Percentiles rank a stretch among this genome's conserved stretches.
Conservation (phyloP, 176 grass and related monocot species). For the Lolium perenne region DNA sequence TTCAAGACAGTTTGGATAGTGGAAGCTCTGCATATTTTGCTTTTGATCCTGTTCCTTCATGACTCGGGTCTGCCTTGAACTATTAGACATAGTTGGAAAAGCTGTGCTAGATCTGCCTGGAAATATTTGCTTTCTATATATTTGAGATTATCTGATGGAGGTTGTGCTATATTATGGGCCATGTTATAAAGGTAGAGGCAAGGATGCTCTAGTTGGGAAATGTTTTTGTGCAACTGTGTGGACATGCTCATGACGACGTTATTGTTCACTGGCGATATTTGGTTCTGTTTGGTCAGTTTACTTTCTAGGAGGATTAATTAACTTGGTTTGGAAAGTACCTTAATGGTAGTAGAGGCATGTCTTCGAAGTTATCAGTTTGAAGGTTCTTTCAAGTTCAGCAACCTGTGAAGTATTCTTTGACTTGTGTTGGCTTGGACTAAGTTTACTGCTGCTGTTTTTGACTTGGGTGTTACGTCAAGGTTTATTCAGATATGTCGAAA, state of each 20-base stretch:
- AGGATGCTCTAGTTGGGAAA: neutral
- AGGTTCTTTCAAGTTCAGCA: neutral
- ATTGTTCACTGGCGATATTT: neutral
- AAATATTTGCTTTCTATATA: slow-evolving; percentile 7
- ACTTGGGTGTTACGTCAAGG: neutral
- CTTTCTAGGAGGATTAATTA: neutral
- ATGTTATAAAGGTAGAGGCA: neutral
- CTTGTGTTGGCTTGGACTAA: neutral
- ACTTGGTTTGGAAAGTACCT: neutral
- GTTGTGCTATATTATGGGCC: neutral
- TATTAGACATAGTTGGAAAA: neutral
- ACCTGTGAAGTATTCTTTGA: neutral
- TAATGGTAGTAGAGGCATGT: neutral
- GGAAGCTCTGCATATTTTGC: neutral
- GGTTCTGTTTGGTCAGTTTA: neutral
- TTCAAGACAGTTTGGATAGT: no score
- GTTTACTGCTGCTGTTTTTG: neutral
- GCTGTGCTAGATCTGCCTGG: neutral
- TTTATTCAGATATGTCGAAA: neutral
- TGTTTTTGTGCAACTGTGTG: neutral
- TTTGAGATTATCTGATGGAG: neutral
- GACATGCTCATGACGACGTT: neutral
- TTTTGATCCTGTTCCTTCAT: neutral
- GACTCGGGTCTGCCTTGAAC: neutral
- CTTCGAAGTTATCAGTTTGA: neutral